Conservation (phyloP, 192 early-diverging fungal genomes). For the Gaertneriomyces semiglobifer region DNA sequence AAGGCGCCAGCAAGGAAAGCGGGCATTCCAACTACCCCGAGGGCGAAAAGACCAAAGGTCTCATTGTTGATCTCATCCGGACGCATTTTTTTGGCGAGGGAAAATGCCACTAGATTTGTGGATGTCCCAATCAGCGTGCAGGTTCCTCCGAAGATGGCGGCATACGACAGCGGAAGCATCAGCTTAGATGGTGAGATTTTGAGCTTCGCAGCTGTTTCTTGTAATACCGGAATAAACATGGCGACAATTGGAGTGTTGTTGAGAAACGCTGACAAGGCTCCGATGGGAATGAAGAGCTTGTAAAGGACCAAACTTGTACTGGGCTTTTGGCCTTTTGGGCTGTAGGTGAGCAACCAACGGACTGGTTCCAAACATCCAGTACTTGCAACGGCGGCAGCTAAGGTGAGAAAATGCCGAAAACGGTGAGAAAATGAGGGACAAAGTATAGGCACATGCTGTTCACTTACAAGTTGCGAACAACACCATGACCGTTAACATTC, state of each 20-base stretch:
- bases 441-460: neutral
- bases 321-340: neutral
- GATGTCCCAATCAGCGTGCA: slow-evolving; percentile 8
- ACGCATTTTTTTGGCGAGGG: slow-evolving; percentile 6
- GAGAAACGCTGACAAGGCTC: neutral
- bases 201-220: neutral
- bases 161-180: slow-evolving; percentile 17
- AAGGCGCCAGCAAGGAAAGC: neutral
- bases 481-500: slow-evolving; percentile 14
- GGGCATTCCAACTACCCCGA: slow-evolving; percentile 8
- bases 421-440: no score
- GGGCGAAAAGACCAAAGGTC: slow-evolving; percentile 14
- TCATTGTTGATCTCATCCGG: slow-evolving; percentile 21
- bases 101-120: slow-evolving; percentile 13
- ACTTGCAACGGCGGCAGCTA: no score
- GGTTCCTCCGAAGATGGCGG: slow-evolving; percentile 7
- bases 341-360: slow-evolving; percentile 2
- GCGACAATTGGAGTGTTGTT: slow-evolving; percentile 5
- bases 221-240: slow-evolving; percentile 2
- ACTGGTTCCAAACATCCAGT: no score
- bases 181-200: slow-evolving; percentile 15
- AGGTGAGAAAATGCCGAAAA: no score
- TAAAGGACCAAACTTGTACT: neutral
- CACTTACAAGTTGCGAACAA: neutral
- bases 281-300: neutral